Base-by-base conservation (phyloP, 140 eudicot species). In the Anethum foeniculum region DNA sequence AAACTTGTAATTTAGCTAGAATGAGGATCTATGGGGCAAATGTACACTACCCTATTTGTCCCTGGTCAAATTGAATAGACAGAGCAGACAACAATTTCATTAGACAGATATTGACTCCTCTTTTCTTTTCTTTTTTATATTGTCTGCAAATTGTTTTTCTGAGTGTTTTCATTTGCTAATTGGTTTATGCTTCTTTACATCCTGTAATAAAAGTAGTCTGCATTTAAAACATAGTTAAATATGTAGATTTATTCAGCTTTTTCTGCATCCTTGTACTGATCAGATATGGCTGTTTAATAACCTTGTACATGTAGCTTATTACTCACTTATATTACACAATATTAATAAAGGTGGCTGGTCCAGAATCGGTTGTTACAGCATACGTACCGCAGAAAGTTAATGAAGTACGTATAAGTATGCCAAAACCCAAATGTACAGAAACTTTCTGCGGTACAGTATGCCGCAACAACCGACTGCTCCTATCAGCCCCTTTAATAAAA, bases 81-180 rank as follows among this genome's bases (percentile, higher is more conserved):
- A 82, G 38, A 83, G 75, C 84, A 88, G 90, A 90, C 98, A 92
- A 92, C 87, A 84, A 90, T 78, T 79, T 78, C 86, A 90, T 92
- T 82, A 78, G 82, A 86, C 86, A 77, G 49, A 81, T 38, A 28
- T 81, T 48, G 93, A 87, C 88, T 80, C 81, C 80, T 79, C 86
- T 79, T 83, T 89, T 87, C 71, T 62, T 62, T 62, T 79, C 86
- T 77, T 83, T 89, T 86, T 77, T 76, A 83, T 89, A 87, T 80
- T 87, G 93, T 89, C 93, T 83, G 71, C 14, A 76, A 74, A 54
- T 81, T 83, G 81, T 85, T 15, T 84, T 43, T 56, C 72, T 39
- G 77, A 60, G 67, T 84, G 81, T 80, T 79, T 78, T 48, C 39
- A 23, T 41, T 51, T 25, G 38, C 69, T 78, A 25, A 39, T 72